Conservation (phyloP, 331 rosid genomes). For the Ulmus americana region DNA sequence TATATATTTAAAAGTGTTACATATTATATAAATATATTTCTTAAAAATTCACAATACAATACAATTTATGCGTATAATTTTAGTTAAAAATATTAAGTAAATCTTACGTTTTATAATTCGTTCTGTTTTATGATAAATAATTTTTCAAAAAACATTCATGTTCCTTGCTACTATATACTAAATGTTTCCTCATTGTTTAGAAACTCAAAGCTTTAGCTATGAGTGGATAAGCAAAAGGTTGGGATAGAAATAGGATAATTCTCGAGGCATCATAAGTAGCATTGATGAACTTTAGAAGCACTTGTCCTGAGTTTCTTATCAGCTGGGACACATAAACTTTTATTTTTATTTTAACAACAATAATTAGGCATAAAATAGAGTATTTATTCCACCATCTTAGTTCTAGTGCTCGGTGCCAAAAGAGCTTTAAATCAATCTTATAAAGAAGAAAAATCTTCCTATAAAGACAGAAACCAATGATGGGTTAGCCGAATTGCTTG, state of each 20-base stretch:
- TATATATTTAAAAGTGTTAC: no score
- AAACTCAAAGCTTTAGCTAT: no score
- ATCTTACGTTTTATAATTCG: no score
- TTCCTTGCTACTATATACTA: no score
- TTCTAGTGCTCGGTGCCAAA: slow-evolving; percentile 25
- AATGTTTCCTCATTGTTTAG: no score
- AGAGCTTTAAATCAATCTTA: slow-evolving; percentile 3
- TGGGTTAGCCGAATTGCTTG: slow-evolving; percentile 44
- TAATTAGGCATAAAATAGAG: slow-evolving; percentile 4
- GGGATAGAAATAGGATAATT: slow-evolving; percentile 13
- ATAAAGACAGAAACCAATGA: slow-evolving; percentile 46
- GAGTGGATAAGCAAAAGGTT: slow-evolving; percentile 21
- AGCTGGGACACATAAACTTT: slow-evolving; percentile 7
- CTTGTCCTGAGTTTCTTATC: slow-evolving; percentile 15
- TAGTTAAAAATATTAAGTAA: no score
- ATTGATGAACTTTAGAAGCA: slow-evolving; percentile 1
- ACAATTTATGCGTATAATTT: no score
- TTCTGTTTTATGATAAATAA: no score
- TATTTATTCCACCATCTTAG: slow-evolving; percentile 26
- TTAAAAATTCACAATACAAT: no score
- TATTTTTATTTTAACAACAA: neutral
- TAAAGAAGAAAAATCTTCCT: slow-evolving; percentile 18
- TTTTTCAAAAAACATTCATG: no score
- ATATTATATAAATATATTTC: no score
- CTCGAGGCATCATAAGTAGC: slow-evolving; percentile 10